A percentile compares a stretch with the other conserved stretches of the same genome.
Evolutionary conservation across 495 filamentous ascomycete species (phyloP).

Genomic region (Xylaria cubensis): DNA sequence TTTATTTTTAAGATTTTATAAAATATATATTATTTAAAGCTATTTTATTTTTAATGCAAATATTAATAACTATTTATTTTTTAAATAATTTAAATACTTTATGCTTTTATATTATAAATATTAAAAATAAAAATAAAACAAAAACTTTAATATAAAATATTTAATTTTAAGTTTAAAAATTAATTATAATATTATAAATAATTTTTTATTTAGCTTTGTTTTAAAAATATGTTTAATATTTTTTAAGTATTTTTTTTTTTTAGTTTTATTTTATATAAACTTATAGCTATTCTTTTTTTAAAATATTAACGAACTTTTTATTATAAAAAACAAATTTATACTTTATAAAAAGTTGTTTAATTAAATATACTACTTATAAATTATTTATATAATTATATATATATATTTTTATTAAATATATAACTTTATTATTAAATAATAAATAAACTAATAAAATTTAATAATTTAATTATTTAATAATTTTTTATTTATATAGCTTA

Average conservation of each 20-base stretch:
- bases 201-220: background rate
- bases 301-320: background rate
- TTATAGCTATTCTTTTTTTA: slow-evolving; percentile 9
- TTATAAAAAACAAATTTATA: background rate
- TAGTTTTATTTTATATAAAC: slow-evolving; percentile 5
- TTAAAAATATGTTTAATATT: slow-evolving; percentile 12
- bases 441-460: background rate
- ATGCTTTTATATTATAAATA: background rate
- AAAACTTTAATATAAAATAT: slow-evolving; percentile 1
- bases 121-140: background rate
- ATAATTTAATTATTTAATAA: background rate
- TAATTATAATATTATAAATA: slow-evolving; percentile 15
- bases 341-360: too few relatives aligned
- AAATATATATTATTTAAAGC: slow-evolving; percentile 27
- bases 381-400: background rate
- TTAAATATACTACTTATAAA: background rate
- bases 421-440: background rate
- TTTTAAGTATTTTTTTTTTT: slow-evolving; percentile 15
- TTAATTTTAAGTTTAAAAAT: background rate
- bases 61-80: slow-evolving; percentile 21
- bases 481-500: background rate
- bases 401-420: slow-evolving; percentile 4
- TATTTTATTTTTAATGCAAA: slow-evolving; percentile 25
- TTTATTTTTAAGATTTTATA: slow-evolving; percentile 22
- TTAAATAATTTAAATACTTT: background rate